Evolutionary conservation across 805 yeast genomes (phyloP).

Genomic region (Candida jianshihensis): DNA sequence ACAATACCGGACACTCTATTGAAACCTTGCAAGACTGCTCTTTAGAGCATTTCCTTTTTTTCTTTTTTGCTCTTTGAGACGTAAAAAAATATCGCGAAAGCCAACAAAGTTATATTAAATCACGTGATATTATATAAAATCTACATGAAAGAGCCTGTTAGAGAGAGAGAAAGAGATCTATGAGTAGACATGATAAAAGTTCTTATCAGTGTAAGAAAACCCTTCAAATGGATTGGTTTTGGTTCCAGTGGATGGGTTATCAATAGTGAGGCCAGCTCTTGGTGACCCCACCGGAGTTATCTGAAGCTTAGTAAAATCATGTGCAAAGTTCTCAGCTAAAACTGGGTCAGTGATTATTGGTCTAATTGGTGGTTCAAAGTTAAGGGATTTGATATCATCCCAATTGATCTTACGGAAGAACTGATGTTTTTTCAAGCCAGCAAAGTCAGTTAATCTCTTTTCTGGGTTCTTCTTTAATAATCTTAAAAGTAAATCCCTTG

Average conservation of each 20-base stretch:
- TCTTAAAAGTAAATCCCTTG: slow-evolving; percentile 65
- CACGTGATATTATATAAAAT: too few species aligned
- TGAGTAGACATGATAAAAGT: slow-evolving; percentile 15
- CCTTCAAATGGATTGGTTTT: slow-evolving; percentile 30
- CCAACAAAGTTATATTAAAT: too few species aligned
- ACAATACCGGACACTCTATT: too few species aligned
- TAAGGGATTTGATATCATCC: slow-evolving; percentile 42
- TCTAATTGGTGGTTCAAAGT: slow-evolving; percentile 65
- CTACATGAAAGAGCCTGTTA: too few species aligned
- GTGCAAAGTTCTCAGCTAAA: slow-evolving; percentile 78
- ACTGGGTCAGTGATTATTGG: slow-evolving; percentile 78
- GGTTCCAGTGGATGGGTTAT: background rate
- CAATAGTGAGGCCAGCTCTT: slow-evolving; percentile 10
- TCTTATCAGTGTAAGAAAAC: slow-evolving; percentile 35
- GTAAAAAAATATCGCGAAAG: too few species aligned
- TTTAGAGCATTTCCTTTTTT: too few species aligned
- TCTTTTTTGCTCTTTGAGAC: too few species aligned
- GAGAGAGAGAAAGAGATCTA: too few species aligned
- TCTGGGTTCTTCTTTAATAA: slow-evolving; percentile 62
- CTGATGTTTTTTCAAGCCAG: slow-evolving; percentile 53
- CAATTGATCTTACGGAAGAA: slow-evolving; percentile 76
- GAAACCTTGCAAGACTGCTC: too few species aligned
- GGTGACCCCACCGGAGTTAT: slow-evolving; percentile 27
- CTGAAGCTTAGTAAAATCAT: slow-evolving; percentile 68
- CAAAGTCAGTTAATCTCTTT: slow-evolving; percentile 56